Evolutionary conservation across 768 basidiomycete genomes (phyloP).

Genomic region (Collybia mongolica): DNA sequence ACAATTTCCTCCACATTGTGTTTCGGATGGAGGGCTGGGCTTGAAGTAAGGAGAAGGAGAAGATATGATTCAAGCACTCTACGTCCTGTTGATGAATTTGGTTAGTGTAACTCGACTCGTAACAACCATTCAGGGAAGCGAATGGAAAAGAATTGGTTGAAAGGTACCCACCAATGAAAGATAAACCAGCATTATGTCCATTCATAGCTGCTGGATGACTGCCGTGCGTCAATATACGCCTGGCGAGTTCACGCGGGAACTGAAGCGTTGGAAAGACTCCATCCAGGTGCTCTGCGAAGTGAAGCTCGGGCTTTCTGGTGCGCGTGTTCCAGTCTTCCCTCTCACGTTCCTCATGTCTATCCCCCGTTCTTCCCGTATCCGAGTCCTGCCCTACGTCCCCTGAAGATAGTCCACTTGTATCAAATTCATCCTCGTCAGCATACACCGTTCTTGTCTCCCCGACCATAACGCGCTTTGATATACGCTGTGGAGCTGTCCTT

Average conservation of each 20-base stretch:
- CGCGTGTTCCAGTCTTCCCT: slow-evolving; percentile 8
- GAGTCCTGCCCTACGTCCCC: neutral
- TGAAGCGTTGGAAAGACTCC: slow-evolving; percentile 61
- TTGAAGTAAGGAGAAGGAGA: slow-evolving; percentile 66
- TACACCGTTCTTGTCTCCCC: slow-evolving; percentile 2
- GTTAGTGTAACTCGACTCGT: neutral
- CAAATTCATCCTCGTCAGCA: slow-evolving; percentile 10
- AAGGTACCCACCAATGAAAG: slow-evolving; percentile 63
- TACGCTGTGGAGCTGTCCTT: slow-evolving; percentile 12
- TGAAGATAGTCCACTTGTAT: neutral
- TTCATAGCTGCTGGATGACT: slow-evolving; percentile 66
- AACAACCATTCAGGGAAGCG: too few relatives aligned
- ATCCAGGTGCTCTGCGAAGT: slow-evolving; percentile 55
- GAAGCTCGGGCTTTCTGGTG: slow-evolving; percentile 17
- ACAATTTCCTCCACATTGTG: slow-evolving; percentile 61
- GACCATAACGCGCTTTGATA: slow-evolving; percentile 3
- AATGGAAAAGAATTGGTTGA: neutral
- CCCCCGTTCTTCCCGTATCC: slow-evolving; percentile 6
- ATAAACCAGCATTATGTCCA: slow-evolving; percentile 72
- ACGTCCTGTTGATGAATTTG: slow-evolving; percentile 49
- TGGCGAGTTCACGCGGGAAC: slow-evolving; percentile 71
- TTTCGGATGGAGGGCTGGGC: slow-evolving; percentile 38
- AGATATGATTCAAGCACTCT: slow-evolving; percentile 77
- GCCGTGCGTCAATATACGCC: slow-evolving; percentile 73
- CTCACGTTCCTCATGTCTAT: neutral